These are phyloP conservation scores for Cladosporium sp. DNA, from an alignment of 2,329 filamentous ascomycete genomes.

Conservation along the genomic window DNA sequence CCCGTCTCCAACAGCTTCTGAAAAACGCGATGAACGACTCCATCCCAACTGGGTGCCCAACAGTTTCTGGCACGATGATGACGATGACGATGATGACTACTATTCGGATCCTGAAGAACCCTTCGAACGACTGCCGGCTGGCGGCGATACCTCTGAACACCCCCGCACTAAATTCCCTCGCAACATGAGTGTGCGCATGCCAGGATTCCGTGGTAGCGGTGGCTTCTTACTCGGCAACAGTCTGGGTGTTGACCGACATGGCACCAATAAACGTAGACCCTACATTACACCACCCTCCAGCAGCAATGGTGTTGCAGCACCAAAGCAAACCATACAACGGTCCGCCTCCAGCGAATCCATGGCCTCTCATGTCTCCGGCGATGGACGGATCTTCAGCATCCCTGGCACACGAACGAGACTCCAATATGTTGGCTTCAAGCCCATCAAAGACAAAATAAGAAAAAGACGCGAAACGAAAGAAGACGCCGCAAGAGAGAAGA, in stretches of 20 bases:
- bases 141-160: conserved; percentile 43
- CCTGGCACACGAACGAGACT: conserved; percentile 39
- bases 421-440: conserved; percentile 48
- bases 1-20: conserved; percentile 19
- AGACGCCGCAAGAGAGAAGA: conserved; percentile 47
- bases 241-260: conserved; percentile 50
- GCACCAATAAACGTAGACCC: conserved; percentile 40
- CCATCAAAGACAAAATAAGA: conserved; percentile 45
- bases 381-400: conserved; percentile 12
- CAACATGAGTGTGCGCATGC: conserved; percentile 31
- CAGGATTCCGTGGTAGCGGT: conserved; percentile 38
- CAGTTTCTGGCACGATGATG: conserved; percentile 58
- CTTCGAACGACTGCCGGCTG: conserved; percentile 33
- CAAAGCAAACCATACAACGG: background rate
- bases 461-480: conserved; percentile 37
- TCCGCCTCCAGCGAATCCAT: background rate
- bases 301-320: background rate
- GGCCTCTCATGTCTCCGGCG: conserved; percentile 4
- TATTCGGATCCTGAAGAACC: conserved; percentile 21
- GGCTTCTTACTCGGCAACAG: conserved; percentile 53
- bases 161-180: conserved; percentile 20
- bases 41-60: conserved; percentile 62
- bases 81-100: conserved; percentile 37
- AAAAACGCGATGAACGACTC: conserved; percentile 39
- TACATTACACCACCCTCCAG: conserved; percentile 27